Evolutionary conservation across 1,284 basidiomycete species (phyloP).

Genomic region (Neolentinus lepideus): DNA sequence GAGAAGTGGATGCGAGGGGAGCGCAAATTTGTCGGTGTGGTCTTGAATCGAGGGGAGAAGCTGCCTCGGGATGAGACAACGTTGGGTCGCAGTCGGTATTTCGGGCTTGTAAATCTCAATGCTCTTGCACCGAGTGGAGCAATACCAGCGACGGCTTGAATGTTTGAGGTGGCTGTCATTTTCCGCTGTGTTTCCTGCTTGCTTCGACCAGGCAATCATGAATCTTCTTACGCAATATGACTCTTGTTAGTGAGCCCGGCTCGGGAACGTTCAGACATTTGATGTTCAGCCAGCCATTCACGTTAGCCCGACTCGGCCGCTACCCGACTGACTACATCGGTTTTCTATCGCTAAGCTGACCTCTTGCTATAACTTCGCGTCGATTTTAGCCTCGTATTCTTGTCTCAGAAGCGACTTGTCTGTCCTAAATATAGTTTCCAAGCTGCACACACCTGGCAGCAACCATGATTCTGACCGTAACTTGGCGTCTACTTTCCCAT

Average conservation of each 20-base stretch:
- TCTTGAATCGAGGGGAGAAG: slow-evolving; percentile 69
- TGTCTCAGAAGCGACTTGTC: neutral
- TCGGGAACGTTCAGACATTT: no score
- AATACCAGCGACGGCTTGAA: slow-evolving; percentile 1
- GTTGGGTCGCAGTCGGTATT: slow-evolving; percentile 71
- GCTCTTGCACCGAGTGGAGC: neutral
- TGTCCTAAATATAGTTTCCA: neutral
- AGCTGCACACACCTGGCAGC: neutral
- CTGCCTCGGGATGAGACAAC: slow-evolving; percentile 74
- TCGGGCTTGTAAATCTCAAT: slow-evolving; percentile 59
- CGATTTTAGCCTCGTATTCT: no score
- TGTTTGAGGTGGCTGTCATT: slow-evolving; percentile 1
- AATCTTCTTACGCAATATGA: no score
- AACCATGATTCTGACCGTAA: neutral
- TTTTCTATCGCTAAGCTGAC: no score
- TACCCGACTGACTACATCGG: no score
- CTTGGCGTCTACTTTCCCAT: neutral
- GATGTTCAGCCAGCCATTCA: no score
- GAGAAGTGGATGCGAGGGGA: slow-evolving; percentile 61
- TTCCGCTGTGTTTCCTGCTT: neutral
- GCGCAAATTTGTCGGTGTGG: slow-evolving; percentile 79
- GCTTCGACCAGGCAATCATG: no score
- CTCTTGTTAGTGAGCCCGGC: no score
- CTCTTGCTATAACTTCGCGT: no score
- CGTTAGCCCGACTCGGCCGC: no score